Evolutionary conservation across 2,329 filamentous ascomycete species (phyloP).

Genomic region (Colletotrichum sp.): DNA sequence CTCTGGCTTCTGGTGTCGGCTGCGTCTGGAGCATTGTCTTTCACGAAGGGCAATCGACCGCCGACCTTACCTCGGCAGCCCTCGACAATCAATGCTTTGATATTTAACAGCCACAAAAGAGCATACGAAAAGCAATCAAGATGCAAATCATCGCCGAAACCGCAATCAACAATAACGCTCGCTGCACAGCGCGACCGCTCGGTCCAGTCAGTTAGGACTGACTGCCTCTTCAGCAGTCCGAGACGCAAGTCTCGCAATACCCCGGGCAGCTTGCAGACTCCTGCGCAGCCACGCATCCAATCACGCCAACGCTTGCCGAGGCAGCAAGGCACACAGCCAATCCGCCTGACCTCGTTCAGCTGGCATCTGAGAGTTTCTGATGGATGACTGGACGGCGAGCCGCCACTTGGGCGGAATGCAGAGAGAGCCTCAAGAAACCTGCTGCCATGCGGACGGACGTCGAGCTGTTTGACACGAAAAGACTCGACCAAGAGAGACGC

Average conservation of each 20-base stretch:
- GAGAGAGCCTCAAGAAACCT: neutral
- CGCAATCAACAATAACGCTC: neutral
- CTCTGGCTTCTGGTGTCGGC: neutral
- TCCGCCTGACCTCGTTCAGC: neutral
- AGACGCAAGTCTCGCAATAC: conserved; percentile 2
- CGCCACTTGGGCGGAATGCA: neutral
- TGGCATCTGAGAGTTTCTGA: neutral
- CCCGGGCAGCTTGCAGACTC: neutral
- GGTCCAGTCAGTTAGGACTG: neutral
- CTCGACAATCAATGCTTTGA: neutral
- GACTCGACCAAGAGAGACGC: neutral
- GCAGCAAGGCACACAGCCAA: conserved; percentile 10
- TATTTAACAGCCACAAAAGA: neutral
- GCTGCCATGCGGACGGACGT: neutral
- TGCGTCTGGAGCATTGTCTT: neutral
- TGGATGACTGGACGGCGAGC: conserved; percentile 1
- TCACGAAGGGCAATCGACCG: neutral
- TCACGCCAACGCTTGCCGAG: neutral
- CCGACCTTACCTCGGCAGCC: neutral
- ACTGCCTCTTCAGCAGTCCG: neutral
- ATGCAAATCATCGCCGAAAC: neutral
- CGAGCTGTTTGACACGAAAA: neutral
- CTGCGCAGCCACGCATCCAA: neutral
- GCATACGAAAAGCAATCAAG: neutral
- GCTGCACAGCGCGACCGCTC: neutral